phyloP scores from a whole-genome alignment of 75 land plant species.

The Gnetum montanum region DNA sequence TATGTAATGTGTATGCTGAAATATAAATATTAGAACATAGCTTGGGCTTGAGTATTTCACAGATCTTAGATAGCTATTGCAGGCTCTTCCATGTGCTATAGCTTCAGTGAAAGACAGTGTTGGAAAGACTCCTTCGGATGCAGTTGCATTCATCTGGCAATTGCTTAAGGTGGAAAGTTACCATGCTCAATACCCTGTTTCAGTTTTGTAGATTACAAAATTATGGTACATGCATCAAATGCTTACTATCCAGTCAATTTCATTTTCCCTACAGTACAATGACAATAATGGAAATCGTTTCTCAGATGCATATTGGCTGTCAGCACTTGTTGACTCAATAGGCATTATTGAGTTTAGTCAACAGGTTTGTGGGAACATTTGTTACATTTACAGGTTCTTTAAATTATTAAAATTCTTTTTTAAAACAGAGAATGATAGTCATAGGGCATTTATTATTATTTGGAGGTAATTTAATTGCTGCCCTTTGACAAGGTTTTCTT shows the following conservation, averaged over 20 bases:
- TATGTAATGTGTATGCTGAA: slow-evolving; percentile 1
- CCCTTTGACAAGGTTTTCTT: too few relatives aligned
- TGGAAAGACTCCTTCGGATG: slow-evolving; percentile 83
- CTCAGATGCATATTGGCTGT: slow-evolving; percentile 87
- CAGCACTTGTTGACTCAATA: slow-evolving; percentile 69
- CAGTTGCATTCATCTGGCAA: slow-evolving; percentile 77
- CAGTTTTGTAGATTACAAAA: not conserved
- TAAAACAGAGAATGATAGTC: not conserved
- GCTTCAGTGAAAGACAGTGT: slow-evolving; percentile 63
- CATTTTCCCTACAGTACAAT: slow-evolving; percentile 55
- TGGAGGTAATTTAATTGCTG: too few relatives aligned
- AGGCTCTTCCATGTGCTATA: slow-evolving; percentile 89
- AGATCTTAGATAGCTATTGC: too few relatives aligned
- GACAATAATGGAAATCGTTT: slow-evolving; percentile 91
- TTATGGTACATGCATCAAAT: not conserved
- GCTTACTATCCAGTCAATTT: not conserved
- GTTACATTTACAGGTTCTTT: not conserved
- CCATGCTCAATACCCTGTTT: not conserved
- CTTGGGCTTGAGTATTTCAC: too few relatives aligned
- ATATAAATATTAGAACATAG: too few relatives aligned
- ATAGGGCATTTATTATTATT: slow-evolving; percentile 5
- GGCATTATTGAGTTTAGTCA: slow-evolving; percentile 90
- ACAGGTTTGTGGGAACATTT: slow-evolving; percentile 47
- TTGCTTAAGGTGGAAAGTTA: slow-evolving; percentile 58
- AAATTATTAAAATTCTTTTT: not conserved